Percentiles rank a stretch among this genome's conserved stretches.
phyloP scores from a whole-genome alignment of 2,329 filamentous ascomycete genomes.

The Amauroascus niger region DNA sequence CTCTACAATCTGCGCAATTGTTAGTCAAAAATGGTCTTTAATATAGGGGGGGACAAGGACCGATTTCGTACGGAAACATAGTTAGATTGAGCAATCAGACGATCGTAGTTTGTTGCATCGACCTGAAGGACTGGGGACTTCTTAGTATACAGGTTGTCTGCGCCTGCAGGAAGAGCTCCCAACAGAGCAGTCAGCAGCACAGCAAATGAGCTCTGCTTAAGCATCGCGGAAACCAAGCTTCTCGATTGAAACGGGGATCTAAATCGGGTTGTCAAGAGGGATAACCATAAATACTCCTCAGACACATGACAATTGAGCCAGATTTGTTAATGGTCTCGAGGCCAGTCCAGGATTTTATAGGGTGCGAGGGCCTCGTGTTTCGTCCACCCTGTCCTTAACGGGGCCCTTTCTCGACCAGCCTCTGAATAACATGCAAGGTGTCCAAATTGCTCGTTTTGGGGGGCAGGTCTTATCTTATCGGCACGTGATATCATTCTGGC shows the following conservation, averaged over 20 bases:
- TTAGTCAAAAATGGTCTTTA: conserved; percentile 16
- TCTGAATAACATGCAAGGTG: no score
- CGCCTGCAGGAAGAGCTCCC: conserved; percentile 52
- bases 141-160: conserved; percentile 69
- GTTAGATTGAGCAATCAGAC: conserved; percentile 77
- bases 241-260: not conserved
- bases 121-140: conserved; percentile 80
- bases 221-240: conserved; percentile 20
- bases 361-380: conserved; percentile 2
- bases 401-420: no score
- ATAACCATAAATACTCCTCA: not conserved
- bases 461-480: conserved; percentile 10
- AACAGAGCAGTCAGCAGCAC: conserved; percentile 53
- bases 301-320: not conserved
- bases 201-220: conserved; percentile 34
- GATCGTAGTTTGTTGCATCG: conserved; percentile 67
- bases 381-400: conserved; percentile 11
- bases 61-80: conserved; percentile 67
- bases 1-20: conserved; percentile 41
- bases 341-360: not conserved
- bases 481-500: conserved; percentile 8
- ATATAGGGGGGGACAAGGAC: not conserved
- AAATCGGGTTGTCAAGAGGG: not conserved
- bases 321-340: not conserved
- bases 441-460: conserved; percentile 4